Evolutionary conservation across 768 basidiomycete species (phyloP), one percentile per base, ranked within the genome.

Genomic region (Tylopilus sp.): DNA sequence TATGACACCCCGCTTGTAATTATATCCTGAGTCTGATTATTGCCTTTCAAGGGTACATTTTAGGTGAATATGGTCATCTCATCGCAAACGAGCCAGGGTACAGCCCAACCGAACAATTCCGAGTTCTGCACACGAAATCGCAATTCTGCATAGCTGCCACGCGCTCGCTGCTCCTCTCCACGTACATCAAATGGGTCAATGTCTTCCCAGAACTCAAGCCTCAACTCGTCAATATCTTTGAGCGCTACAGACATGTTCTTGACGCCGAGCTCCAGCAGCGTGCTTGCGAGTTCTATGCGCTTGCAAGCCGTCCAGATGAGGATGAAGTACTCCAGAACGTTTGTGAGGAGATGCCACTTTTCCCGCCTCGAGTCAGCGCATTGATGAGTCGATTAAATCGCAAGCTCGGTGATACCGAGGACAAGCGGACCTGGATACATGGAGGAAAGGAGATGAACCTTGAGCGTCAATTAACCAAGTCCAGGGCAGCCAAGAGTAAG

Each of bases 141-240:
- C 93, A 95, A 67, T 90, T 92, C 65, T 97, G 95, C 65, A 80
- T 89, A 33, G 93, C 95, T 5, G 74, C 94, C 26, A 98, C 97
- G 8, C 83, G 95, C 30, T 88, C 95, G 0, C 77, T 99, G 26
- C 81, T 99, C 23, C 77, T 99, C 31, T 95, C 97, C 11, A 98
- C 97, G 1, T 99, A 99, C 67, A 87, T 98, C 75, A 99, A 99
- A 80, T 98, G 95, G 95, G 93, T 97, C 57, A 99, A 99, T 67
- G 91, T 99, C 50, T 99, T 98, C 71, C 97, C 97, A 18, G 97
- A 99, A 69, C 97, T 99, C 72, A 97, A 95, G 61, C 80, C 86
- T 7, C 94, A 98, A 58, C 81, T 99, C 25, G 62, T 98, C 66
- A 89, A 86, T 68, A 92, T 98, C 60, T 97, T 99, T 60, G 94